Conservation (phyloP, 495 filamentous ascomycete genomes). For the Aspergillus coremiiformis region DNA sequence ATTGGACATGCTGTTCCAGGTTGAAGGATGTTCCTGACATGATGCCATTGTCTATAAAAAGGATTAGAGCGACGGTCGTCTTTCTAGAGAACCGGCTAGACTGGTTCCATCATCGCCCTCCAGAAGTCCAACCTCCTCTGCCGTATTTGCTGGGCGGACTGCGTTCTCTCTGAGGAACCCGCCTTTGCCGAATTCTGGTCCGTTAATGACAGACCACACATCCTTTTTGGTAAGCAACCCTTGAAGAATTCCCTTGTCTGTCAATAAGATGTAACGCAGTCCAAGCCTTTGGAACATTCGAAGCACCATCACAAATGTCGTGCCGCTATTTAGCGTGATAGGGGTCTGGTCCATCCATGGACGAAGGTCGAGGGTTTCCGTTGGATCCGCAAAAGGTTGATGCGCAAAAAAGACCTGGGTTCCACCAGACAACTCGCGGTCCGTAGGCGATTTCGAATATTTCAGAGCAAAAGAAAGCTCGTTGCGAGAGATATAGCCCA, state of each 20-base stretch:
- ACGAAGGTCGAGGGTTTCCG: conserved; percentile 74
- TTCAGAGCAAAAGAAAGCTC: conserved; percentile 79
- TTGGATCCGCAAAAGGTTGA: conserved; percentile 70
- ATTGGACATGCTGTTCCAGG: not conserved
- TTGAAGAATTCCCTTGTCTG: conserved; percentile 69
- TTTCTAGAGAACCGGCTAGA: conserved; percentile 30
- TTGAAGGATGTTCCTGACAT: conserved; percentile 1
- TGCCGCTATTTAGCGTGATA: conserved; percentile 72
- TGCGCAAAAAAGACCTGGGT: conserved; percentile 81
- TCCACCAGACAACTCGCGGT: conserved; percentile 53
- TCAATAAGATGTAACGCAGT: conserved; percentile 82
- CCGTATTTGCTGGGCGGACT: conserved; percentile 31
- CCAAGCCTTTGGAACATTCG: conserved; percentile 92
- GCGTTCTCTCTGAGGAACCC: conserved; percentile 28
- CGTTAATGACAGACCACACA: conserved; percentile 88
- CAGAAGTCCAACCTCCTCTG: conserved; percentile 48
- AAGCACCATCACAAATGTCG: conserved; percentile 70
- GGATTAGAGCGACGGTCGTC: conserved; percentile 28
- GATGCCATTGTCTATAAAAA: not conserved
- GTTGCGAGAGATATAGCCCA: conserved; percentile 91
- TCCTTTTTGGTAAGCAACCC: conserved; percentile 96
- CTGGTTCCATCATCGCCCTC: conserved; percentile 35
- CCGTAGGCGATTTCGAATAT: conserved; percentile 27
- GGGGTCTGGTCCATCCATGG: conserved; percentile 99
- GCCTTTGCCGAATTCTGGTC: conserved; percentile 53